phyloP scores from a whole-genome alignment of 1,139 yeast species.

The Lodderomyces jiufengensis region DNA sequence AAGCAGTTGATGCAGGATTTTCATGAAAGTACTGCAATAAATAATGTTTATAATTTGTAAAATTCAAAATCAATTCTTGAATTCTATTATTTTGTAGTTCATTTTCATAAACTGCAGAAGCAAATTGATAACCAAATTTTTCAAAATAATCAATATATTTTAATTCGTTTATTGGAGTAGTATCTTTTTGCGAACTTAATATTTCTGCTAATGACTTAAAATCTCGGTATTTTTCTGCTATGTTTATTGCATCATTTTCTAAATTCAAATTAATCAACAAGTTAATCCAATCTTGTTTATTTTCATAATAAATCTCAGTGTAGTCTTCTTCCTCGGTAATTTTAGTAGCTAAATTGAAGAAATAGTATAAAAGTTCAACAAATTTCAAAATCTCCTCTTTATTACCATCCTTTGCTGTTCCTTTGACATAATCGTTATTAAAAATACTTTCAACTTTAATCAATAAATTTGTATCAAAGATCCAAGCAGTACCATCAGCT shows the following conservation, averaged over 20 bases:
- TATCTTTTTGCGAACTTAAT: conserved; percentile 48
- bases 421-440: conserved; percentile 18
- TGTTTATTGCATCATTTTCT: conserved; percentile 51
- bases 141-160: conserved; percentile 53
- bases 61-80: conserved; percentile 52
- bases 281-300: conserved; percentile 49
- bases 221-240: conserved; percentile 68
- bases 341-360: too few species aligned
- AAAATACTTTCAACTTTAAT: conserved; percentile 32
- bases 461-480: conserved; percentile 37
- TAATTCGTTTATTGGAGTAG: conserved; percentile 16
- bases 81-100: conserved; percentile 54
- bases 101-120: conserved; percentile 58
- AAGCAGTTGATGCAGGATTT: conserved; percentile 45
- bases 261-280: conserved; percentile 47
- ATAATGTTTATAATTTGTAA: conserved; percentile 50
- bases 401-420: conserved; percentile 14
- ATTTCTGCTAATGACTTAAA: conserved; percentile 64
- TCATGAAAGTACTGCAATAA: conserved; percentile 52
- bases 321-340: conserved; percentile 19
- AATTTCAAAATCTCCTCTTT: conserved; percentile 6
- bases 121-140: conserved; percentile 67
- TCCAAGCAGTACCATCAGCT: conserved; percentile 36
- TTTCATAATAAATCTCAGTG: conserved; percentile 30
- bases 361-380: too few species aligned